A percentile compares a stretch with the other conserved stretches of the same genome.
phyloP scores from a whole-genome alignment of 257 asterid genomes.

The Linderniella brevidens region DNA sequence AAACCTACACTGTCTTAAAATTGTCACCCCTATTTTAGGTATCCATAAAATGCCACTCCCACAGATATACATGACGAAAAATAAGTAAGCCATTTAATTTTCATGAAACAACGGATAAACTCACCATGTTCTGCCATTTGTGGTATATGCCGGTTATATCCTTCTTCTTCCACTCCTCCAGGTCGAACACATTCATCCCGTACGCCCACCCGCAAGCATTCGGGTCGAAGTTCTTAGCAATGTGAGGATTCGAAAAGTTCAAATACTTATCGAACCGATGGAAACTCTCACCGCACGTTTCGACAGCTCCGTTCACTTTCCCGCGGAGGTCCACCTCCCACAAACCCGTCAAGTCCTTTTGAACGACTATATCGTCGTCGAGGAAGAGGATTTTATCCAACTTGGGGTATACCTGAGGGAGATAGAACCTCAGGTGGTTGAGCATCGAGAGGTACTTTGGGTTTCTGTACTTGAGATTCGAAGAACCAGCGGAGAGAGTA shows the following conservation, averaged over 20 bases:
- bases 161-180: conserved; percentile 66
- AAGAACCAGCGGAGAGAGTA: conserved; percentile 14
- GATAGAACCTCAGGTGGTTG: conserved; percentile 72
- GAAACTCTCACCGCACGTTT: conserved; percentile 79
- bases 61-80: too few species aligned
- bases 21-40: too few species aligned
- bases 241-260: conserved; percentile 66
- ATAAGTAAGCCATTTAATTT: too few species aligned
- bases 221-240: conserved; percentile 71
- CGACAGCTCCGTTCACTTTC: conserved; percentile 86
- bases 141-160: conserved; percentile 57
- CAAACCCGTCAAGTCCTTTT: conserved; percentile 70
- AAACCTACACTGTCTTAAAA: too few species aligned
- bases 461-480: conserved; percentile 8
- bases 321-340: conserved; percentile 76
- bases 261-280: conserved; percentile 73
- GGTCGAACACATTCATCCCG: conserved; percentile 74
- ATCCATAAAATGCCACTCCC: too few species aligned
- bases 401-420: conserved; percentile 72
- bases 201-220: conserved; percentile 94
- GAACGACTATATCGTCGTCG: conserved; percentile 73
- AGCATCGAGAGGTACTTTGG: conserved; percentile 43
- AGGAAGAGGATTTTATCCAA: conserved; percentile 76
- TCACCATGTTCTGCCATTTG: conserved; percentile 52
- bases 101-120: too few species aligned